These are phyloP conservation scores for Sanghuangporus baumii DNA, from an alignment of 1,284 basidiomycete species.

Conservation along the genomic window DNA sequence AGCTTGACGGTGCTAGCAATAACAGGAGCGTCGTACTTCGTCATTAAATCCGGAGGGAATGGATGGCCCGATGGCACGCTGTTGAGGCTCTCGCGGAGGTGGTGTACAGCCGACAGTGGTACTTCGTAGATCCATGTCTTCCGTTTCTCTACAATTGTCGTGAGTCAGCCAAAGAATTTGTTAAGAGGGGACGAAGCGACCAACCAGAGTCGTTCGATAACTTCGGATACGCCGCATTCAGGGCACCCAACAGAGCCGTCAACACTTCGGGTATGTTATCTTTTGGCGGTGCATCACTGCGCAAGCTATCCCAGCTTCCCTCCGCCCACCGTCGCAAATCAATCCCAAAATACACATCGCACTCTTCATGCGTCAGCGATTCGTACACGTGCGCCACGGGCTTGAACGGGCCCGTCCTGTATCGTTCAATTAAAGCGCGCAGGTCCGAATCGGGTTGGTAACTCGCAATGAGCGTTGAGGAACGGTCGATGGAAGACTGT, in stretches of 20 bases:
- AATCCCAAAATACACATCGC: conserved; percentile 83
- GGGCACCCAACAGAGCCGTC: conserved; percentile 56
- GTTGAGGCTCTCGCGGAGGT: conserved; percentile 79
- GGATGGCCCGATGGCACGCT: conserved; percentile 59
- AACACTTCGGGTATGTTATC: conserved; percentile 72
- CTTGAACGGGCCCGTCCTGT: conserved; percentile 85
- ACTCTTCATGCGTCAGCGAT: conserved; percentile 71
- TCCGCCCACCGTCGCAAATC: conserved; percentile 86
- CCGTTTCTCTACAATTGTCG: conserved; percentile 58
- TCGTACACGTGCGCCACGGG: conserved; percentile 82
- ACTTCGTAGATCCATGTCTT: conserved; percentile 93
- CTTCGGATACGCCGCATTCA: conserved; percentile 61
- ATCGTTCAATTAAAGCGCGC: conserved; percentile 79
- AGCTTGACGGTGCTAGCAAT: conserved; percentile 81
- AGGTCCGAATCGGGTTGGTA: conserved; percentile 84
- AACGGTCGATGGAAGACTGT: conserved; percentile 60
- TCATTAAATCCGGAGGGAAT: conserved; percentile 60
- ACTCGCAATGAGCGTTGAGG: conserved; percentile 68
- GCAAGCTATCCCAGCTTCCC: conserved; percentile 54
- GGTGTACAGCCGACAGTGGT: conserved; percentile 75
- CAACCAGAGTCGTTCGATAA: conserved; percentile 60
- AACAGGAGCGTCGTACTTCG: conserved; percentile 79
- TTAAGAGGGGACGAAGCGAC: conserved; percentile 23
- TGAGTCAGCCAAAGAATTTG: background rate
- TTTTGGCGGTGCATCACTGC: conserved; percentile 49